Percentiles rank a stretch among this genome's conserved stretches.
Evolutionary conservation across 2,329 filamentous ascomycete species (phyloP).

Genomic region (Fusarium nisikadoi): DNA sequence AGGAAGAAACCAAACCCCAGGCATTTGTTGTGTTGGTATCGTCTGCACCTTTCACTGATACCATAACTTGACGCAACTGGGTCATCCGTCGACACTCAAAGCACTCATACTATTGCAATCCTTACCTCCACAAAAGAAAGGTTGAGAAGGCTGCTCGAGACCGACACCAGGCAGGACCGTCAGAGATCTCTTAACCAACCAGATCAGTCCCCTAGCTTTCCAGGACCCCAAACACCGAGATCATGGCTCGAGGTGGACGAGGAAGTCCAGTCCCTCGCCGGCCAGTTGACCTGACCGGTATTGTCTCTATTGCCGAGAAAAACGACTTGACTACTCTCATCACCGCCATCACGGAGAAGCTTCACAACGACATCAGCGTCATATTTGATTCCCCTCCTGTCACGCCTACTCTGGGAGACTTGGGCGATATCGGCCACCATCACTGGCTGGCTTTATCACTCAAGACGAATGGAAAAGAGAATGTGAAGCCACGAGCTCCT

Average conservation of each 20-base stretch:
- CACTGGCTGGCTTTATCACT: constrained; percentile 52
- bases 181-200: background rate
- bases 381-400: constrained; percentile 62
- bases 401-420: constrained; percentile 46
- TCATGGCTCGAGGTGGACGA: constrained; percentile 55
- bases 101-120: background rate
- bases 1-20: constrained; percentile 3
- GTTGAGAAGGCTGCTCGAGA: background rate
- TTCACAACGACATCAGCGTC: constrained; percentile 63
- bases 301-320: constrained; percentile 61
- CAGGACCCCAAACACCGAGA: background rate
- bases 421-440: constrained; percentile 46
- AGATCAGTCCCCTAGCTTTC: background rate
- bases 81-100: background rate
- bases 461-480: constrained; percentile 43
- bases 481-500: constrained; percentile 6
- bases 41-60: constrained; percentile 1
- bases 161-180: background rate
- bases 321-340: constrained; percentile 64
- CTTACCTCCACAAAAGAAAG: background rate
- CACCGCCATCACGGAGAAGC: constrained; percentile 63
- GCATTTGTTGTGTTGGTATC: background rate
- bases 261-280: constrained; percentile 52
- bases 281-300: constrained; percentile 62
- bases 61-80: background rate